Evolutionary conservation across 2,329 filamentous ascomycete genomes (phyloP).

Genomic region (Claviceps arundinis): DNA sequence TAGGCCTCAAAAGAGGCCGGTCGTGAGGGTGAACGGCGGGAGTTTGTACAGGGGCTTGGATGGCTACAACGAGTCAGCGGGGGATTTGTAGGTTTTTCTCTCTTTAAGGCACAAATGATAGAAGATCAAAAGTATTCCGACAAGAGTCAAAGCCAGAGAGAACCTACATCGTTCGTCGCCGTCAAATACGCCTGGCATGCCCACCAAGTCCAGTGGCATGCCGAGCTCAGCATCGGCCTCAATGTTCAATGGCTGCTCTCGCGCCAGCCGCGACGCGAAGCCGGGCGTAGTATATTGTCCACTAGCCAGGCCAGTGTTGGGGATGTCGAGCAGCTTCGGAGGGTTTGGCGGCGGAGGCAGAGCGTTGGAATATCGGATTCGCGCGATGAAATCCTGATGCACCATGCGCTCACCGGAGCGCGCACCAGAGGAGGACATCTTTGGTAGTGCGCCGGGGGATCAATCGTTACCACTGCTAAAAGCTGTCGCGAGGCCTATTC

Average conservation of each 20-base stretch:
- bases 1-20: conserved; percentile 66
- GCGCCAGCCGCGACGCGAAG: conserved; percentile 77
- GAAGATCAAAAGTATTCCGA: too few species aligned
- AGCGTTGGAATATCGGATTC: conserved; percentile 89
- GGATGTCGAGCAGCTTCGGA: conserved; percentile 93
- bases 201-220: conserved; percentile 92
- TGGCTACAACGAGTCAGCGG: conserved; percentile 40
- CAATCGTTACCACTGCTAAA: neutral
- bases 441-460: neutral
- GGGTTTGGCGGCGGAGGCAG: conserved; percentile 88
- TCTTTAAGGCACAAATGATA: too few species aligned
- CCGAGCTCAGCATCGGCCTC: conserved; percentile 95
- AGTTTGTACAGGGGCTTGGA: conserved; percentile 61
- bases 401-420: conserved; percentile 44
- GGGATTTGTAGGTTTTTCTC: too few species aligned
- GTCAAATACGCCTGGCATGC: conserved; percentile 88
- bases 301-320: conserved; percentile 76
- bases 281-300: conserved; percentile 82
- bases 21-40: conserved; percentile 72
- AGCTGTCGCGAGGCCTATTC: neutral
- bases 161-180: conserved; percentile 78
- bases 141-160: neutral
- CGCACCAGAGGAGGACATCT: conserved; percentile 22
- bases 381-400: conserved; percentile 95
- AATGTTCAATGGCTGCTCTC: conserved; percentile 89